Percentiles rank a stretch among this genome's conserved stretches.
Evolutionary conservation across 192 early-diverging fungal species (phyloP).

Genomic region (Backusella morwellensis): DNA sequence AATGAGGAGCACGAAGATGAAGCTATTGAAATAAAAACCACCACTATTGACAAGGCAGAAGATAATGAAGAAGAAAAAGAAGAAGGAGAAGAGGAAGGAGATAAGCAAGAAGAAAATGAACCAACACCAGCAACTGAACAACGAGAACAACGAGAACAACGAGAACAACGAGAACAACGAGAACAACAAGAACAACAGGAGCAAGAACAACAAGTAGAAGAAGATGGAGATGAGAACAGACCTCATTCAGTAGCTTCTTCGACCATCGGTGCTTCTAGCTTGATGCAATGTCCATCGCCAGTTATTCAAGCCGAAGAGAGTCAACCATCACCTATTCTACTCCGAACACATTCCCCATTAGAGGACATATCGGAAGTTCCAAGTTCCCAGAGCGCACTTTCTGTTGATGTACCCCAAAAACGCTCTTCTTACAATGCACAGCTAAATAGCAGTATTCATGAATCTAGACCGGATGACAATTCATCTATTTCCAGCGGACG

Average conservation of each 20-base stretch:
- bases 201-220: background rate
- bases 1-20: background rate
- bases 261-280: background rate
- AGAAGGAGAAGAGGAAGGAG: background rate
- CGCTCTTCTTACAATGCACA: constrained; percentile 2
- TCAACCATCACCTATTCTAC: background rate
- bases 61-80: background rate
- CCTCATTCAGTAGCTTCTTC: background rate
- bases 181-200: background rate
- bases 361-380: background rate
- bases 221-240: background rate
- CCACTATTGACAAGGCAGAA: background rate
- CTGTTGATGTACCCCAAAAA: background rate
- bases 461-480: constrained; percentile 1
- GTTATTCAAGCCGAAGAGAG: background rate
- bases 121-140: background rate
- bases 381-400: constrained; percentile 6
- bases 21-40: background rate
- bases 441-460: background rate
- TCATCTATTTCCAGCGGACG: background rate
- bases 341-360: background rate
- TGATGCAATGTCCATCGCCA: background rate
- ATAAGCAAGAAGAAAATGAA: background rate
- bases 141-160: background rate
- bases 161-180: background rate